These are phyloP conservation scores for Fusarium nygamai DNA, from an alignment of 2,329 filamentous ascomycete species.

Conservation along the genomic window DNA sequence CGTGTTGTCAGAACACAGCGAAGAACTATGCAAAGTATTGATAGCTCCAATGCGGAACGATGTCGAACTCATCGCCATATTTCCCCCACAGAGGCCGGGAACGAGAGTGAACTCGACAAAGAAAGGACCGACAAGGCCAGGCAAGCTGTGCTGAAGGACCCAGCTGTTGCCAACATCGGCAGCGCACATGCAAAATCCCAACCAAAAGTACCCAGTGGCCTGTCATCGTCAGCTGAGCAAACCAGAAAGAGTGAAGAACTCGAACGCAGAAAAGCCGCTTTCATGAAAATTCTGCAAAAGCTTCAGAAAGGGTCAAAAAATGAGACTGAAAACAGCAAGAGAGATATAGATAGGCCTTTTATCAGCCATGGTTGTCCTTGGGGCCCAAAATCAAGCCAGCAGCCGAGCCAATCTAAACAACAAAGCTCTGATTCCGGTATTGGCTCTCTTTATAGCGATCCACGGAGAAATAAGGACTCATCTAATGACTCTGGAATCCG, in stretches of 20 bases:
- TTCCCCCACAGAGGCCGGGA: neutral
- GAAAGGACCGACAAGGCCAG: conserved; percentile 9
- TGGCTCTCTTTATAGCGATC: neutral
- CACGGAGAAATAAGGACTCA: conserved; percentile 1
- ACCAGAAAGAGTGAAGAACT: conserved; percentile 1
- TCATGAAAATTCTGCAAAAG: conserved; percentile 43
- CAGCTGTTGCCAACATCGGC: conserved; percentile 28
- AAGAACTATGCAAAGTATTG: conserved; percentile 8
- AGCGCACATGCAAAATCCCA: neutral
- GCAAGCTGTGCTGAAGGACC: conserved; percentile 29
- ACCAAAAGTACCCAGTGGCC: neutral
- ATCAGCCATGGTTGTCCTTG: neutral
- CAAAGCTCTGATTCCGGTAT: conserved; percentile 15
- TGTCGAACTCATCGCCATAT: neutral
- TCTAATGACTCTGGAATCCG: conserved; percentile 36
- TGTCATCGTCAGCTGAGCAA: neutral
- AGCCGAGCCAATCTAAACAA: neutral
- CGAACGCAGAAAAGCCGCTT: conserved; percentile 36
- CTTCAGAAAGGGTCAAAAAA: conserved; percentile 28
- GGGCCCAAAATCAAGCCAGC: neutral
- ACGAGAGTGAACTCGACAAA: neutral
- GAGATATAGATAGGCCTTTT: neutral
- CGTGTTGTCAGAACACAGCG: neutral
- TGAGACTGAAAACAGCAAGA: neutral
- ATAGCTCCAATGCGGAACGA: neutral